phyloP scores from a whole-genome alignment of 345 rosid genomes.

The Microcos paniculata region DNA sequence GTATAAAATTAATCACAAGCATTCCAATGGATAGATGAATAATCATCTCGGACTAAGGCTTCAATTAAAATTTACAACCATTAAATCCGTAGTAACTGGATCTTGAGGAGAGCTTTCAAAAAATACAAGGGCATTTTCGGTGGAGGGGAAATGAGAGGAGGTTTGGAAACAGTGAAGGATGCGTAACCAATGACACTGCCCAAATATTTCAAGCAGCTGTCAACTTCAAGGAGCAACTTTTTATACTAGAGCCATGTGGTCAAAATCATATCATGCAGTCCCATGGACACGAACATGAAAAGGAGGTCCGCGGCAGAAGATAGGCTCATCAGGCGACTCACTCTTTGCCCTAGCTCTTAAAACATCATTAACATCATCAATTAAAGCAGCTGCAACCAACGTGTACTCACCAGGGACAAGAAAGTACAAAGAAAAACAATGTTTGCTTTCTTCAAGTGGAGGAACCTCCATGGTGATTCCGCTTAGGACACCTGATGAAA shows the following conservation, averaged over 20 bases:
- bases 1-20: background rate
- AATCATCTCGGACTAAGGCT: background rate
- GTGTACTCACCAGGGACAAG: conserved; percentile 97
- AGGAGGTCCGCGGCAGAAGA: conserved; percentile 93
- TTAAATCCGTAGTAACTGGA: background rate
- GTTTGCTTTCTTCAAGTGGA: conserved; percentile 71
- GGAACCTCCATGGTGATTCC: conserved; percentile 79
- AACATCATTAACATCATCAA: conserved; percentile 79
- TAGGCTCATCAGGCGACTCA: conserved; percentile 72
- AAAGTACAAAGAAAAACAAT: conserved; percentile 76
- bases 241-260: background rate
- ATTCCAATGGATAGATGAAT: background rate
- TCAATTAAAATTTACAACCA: background rate
- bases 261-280: conserved; percentile 37
- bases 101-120: background rate
- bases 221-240: background rate
- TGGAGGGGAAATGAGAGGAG: background rate
- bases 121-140: background rate
- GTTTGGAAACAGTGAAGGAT: background rate
- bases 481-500: conserved; percentile 61
- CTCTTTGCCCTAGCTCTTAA: conserved; percentile 84
- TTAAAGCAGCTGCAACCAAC: conserved; percentile 78
- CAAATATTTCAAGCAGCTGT: background rate
- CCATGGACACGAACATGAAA: conserved; percentile 75
- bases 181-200: background rate